Conservation (phyloP, 805 yeast genomes). For the Candida ponderosae region DNA sequence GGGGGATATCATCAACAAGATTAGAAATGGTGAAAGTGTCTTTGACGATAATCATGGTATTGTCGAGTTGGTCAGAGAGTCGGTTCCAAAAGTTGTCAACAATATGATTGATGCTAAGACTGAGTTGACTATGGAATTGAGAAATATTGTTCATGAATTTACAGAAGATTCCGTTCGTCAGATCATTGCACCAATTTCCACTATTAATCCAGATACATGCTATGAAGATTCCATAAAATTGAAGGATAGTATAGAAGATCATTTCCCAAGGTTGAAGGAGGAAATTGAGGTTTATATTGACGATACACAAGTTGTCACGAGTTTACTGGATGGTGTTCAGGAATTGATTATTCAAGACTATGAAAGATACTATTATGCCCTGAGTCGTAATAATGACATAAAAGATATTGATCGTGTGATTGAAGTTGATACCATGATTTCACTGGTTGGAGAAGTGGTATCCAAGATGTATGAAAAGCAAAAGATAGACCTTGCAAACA, state of each 20-base stretch:
- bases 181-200: conserved; percentile 40
- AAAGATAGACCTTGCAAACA: conserved; percentile 5
- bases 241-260: conserved; percentile 40
- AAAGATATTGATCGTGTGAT: conserved; percentile 39
- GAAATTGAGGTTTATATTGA: conserved; percentile 47
- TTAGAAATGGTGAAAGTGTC: conserved; percentile 22
- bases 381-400: conserved; percentile 22
- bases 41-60: conserved; percentile 20
- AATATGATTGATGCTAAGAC: conserved; percentile 72
- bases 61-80: conserved; percentile 48
- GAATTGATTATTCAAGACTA: conserved; percentile 53
- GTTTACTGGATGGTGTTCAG: conserved; percentile 57
- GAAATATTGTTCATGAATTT: conserved; percentile 61
- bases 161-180: conserved; percentile 47
- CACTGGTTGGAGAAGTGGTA: conserved; percentile 33
- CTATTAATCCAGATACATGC: conserved; percentile 16
- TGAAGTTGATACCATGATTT: conserved; percentile 56
- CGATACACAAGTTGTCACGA: conserved; percentile 43
- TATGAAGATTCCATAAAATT: conserved; percentile 31
- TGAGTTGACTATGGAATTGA: conserved; percentile 68
- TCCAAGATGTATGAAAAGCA: conserved; percentile 21
- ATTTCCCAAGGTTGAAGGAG: conserved; percentile 46
- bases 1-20: conserved; percentile 37
- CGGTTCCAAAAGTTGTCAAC: conserved; percentile 73
- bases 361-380: conserved; percentile 37